Conservation (phyloP, 129 eudicot species). For the Oenanthe sinensis region DNA sequence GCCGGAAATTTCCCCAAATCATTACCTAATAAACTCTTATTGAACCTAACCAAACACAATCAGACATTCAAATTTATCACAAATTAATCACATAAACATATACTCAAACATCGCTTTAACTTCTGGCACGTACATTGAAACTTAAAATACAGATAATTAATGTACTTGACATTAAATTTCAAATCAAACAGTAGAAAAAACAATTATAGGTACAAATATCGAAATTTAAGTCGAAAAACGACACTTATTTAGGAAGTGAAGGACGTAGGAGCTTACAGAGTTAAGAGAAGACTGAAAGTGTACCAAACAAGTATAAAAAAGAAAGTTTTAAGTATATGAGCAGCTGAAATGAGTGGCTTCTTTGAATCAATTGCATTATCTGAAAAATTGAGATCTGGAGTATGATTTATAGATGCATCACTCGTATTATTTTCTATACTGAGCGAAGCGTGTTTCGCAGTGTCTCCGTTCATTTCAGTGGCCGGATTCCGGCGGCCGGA, state of each 20-base stretch:
- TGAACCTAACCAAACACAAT: slow-evolving; percentile 36
- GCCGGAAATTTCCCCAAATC: slow-evolving; percentile 91
- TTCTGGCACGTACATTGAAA: too few species aligned
- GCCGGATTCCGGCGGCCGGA: slow-evolving; percentile 8
- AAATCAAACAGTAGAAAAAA: too few species aligned
- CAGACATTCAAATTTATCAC: background rate
- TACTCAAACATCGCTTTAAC: too few species aligned
- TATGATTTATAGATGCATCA: background rate
- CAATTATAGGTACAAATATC: too few species aligned
- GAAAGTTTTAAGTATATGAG: slow-evolving; percentile 74
- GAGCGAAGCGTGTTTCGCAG: slow-evolving; percentile 34
- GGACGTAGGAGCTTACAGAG: slow-evolving; percentile 35
- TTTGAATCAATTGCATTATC: slow-evolving; percentile 10
- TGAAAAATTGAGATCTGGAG: slow-evolving; percentile 17
- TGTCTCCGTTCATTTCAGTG: slow-evolving; percentile 14
- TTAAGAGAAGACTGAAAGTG: slow-evolving; percentile 74
- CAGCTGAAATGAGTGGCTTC: slow-evolving; percentile 24
- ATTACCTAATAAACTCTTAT: slow-evolving; percentile 78
- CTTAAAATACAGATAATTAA: too few species aligned
- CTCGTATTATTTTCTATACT: slow-evolving; percentile 33
- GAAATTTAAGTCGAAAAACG: too few species aligned
- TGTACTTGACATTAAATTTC: too few species aligned
- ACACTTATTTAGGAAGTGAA: slow-evolving; percentile 27
- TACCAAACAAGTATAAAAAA: slow-evolving; percentile 85
- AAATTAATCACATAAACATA: too few species aligned